Evolutionary conservation across 2,329 filamentous ascomycete species (phyloP).

Genomic region (Cladosporium sp.): DNA sequence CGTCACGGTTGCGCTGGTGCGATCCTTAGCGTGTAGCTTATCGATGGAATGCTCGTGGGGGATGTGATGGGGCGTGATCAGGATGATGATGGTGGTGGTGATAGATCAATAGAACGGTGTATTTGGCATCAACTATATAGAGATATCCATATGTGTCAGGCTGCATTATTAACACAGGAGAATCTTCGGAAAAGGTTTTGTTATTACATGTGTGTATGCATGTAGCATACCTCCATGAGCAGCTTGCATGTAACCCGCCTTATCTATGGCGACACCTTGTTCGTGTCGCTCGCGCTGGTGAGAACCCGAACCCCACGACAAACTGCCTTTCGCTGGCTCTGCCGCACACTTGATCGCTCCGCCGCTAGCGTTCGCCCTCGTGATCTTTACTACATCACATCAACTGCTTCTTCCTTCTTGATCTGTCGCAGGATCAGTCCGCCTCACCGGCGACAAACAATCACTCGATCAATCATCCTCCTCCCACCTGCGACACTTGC

Average conservation of each 20-base stretch:
- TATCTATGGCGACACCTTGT: constrained; percentile 7
- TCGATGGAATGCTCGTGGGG: background rate
- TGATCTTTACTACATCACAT: background rate
- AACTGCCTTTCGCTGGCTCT: background rate
- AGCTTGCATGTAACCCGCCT: constrained; percentile 7
- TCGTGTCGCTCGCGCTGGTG: no score
- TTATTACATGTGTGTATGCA: background rate
- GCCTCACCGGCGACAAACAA: no score
- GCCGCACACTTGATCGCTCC: constrained; percentile 2
- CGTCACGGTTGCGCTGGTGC: no score
- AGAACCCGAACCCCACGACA: background rate
- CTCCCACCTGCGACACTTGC: background rate
- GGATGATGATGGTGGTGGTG: no score
- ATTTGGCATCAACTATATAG: no score
- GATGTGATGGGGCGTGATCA: background rate
- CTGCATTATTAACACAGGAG: no score
- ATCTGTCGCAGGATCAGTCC: background rate
- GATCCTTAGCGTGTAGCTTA: no score
- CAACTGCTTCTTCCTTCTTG: background rate
- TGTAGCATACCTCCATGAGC: background rate
- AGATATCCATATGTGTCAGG: no score
- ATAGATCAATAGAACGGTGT: no score
- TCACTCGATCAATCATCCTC: background rate
- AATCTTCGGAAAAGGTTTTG: no score
- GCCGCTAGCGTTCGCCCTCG: constrained; percentile 1